Base-by-base conservation (phyloP, 2,329 filamentous ascomycete species). In the Alternaria viburni region DNA sequence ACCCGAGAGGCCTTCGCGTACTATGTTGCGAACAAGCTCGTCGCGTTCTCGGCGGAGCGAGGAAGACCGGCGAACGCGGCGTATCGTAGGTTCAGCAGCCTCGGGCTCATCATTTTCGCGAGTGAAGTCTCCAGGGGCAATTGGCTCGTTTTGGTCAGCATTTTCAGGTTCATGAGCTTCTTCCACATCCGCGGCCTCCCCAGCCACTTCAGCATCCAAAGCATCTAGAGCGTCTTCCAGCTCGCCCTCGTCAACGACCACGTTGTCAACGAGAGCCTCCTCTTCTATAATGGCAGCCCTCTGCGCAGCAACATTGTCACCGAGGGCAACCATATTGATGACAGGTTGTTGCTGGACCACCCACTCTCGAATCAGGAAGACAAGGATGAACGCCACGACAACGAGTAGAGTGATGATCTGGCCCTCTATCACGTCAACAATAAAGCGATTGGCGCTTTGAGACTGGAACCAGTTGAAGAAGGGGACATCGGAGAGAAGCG, bases 281-380 rank as follows among this genome's bases (percentile, higher is more conserved):
- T 77, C 69, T 15, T 76, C 74, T 10, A 71, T 68, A 7, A 73
- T 66, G 6, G 69, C 69, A 73, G 69, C 73, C 52, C 62, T 60
- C 17, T 71, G 64, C 56, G 69, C 71, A 59, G 66, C 74, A 49
- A 66, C 72, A 61, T 78, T 72, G 17, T 77, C 75, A 43, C 74
- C 74, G 51, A 80, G 68, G 5, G 77, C 79, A 23, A 79, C 90
- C 83, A 96, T 90, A 73, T 97, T 96, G 70, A 96, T 91, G 68
- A 94, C 90, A 6, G 95, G 96, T 76, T 99, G 96, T 78, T 99
- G 96, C 78, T 99, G 96, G 10, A 99, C 93, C 54, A 99, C 96
- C 87, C 97, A 99, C 81, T 99, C 96, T 50, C 96, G 86, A 50
- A 99, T 97, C 5, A 99, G 82, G 70, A 99, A 99, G 45, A 99